These are phyloP conservation scores for Fusarium torulosum DNA, from an alignment of 2,329 filamentous ascomycete genomes.

Conservation along the genomic window DNA sequence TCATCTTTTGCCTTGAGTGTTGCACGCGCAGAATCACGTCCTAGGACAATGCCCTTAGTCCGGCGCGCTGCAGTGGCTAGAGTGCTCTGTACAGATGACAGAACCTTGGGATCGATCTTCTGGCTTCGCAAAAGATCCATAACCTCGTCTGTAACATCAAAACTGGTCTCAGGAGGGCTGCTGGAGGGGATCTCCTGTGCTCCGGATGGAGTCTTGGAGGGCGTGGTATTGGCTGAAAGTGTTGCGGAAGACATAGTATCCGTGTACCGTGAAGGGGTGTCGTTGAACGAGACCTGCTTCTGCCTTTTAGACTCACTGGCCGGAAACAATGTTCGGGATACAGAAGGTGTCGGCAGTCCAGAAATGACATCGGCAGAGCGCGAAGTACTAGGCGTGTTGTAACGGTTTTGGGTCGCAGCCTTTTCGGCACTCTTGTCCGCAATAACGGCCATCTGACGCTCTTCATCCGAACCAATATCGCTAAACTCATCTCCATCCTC, in stretches of 20 bases:
- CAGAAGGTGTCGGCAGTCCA: slow-evolving; percentile 53
- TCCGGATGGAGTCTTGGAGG: slow-evolving; percentile 12
- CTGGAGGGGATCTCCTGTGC: slow-evolving; percentile 27
- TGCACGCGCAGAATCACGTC: slow-evolving; percentile 74
- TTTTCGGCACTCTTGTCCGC: slow-evolving; percentile 54
- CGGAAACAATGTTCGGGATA: slow-evolving; percentile 55
- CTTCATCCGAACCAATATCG: slow-evolving; percentile 57
- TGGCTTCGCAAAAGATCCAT: slow-evolving; percentile 62
- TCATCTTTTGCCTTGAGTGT: slow-evolving; percentile 72
- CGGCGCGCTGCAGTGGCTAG: slow-evolving; percentile 69
- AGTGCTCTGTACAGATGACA: slow-evolving; percentile 56
- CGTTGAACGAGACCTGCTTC: slow-evolving; percentile 52
- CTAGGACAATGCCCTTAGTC: slow-evolving; percentile 71
- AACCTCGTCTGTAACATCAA: slow-evolving; percentile 61
- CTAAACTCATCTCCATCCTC: slow-evolving; percentile 50
- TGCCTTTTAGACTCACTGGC: slow-evolving; percentile 48
- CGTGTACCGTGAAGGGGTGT: slow-evolving; percentile 20
- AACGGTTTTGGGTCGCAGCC: slow-evolving; percentile 21
- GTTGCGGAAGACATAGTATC: slow-evolving; percentile 21
- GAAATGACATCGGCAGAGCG: slow-evolving; percentile 44
- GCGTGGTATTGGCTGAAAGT: slow-evolving; percentile 32
- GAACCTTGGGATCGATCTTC: slow-evolving; percentile 54
- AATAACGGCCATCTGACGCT: slow-evolving; percentile 53
- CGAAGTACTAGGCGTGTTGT: slow-evolving; percentile 47
- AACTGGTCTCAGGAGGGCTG: slow-evolving; percentile 32